Evolutionary conservation across 371 early-diverging fungal genomes (phyloP).

Genomic region (Saksenaea oblongispora): DNA sequence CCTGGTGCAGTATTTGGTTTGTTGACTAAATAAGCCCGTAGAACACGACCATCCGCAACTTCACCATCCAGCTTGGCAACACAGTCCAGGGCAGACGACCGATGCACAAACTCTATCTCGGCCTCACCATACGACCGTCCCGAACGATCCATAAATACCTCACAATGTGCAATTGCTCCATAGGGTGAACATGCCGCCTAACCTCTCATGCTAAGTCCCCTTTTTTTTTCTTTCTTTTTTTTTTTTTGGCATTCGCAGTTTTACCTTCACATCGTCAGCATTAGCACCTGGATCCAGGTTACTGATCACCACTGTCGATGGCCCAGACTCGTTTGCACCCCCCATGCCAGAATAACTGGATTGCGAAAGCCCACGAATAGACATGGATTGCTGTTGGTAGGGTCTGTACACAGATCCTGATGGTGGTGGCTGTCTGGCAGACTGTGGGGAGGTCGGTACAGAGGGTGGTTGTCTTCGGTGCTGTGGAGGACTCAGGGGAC

Average conservation of each 20-base stretch:
- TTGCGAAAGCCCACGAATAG: background rate
- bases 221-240: background rate
- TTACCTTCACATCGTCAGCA: slow-evolving; percentile 43
- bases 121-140: slow-evolving; percentile 17
- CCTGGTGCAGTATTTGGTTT: background rate
- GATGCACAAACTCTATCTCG: slow-evolving; percentile 12
- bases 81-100: slow-evolving; percentile 7
- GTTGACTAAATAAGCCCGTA: background rate
- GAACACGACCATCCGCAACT: slow-evolving; percentile 9
- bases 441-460: background rate
- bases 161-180: slow-evolving; percentile 11
- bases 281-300: slow-evolving; percentile 44
- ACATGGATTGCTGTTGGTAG: background rate
- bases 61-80: slow-evolving; percentile 13
- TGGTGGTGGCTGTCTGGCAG: background rate
- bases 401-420: background rate
- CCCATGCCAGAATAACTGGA: background rate
- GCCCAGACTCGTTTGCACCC: slow-evolving; percentile 12
- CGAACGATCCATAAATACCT: slow-evolving; percentile 10
- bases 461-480: background rate
- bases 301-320: slow-evolving; percentile 32
- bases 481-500: background rate
- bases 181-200: slow-evolving; percentile 14
- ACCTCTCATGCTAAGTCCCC: background rate
- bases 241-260: background rate